Percentiles rank a stretch among this genome's conserved stretches.
These are phyloP conservation scores for Coemansia sp. DNA, from an alignment of 192 early-diverging fungal species.

Conservation along the genomic window DNA sequence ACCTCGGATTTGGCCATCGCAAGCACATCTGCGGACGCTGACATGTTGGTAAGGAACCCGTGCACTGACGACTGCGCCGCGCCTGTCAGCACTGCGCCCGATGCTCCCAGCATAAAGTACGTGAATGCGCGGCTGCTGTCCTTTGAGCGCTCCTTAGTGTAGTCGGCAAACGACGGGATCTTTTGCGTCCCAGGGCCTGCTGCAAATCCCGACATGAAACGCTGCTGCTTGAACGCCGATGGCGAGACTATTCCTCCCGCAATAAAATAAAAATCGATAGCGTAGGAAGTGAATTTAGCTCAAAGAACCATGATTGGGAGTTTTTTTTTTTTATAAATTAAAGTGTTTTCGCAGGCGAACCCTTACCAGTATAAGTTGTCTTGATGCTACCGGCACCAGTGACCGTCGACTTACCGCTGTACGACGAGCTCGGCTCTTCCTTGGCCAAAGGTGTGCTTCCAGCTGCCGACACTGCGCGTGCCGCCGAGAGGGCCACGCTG, in stretches of 20 bases:
- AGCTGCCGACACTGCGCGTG: slow-evolving; percentile 25
- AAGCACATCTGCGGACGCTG: slow-evolving; percentile 96
- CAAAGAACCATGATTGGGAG: neutral
- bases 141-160: slow-evolving; percentile 66
- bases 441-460: slow-evolving; percentile 23
- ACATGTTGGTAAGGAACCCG: slow-evolving; percentile 75
- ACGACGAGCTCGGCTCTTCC: slow-evolving; percentile 22
- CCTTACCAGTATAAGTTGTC: slow-evolving; percentile 47
- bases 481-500: slow-evolving; percentile 36
- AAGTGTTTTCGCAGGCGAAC: too few relatives aligned
- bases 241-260: slow-evolving; percentile 21
- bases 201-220: slow-evolving; percentile 57
- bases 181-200: slow-evolving; percentile 60
- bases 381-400: slow-evolving; percentile 28
- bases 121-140: slow-evolving; percentile 75
- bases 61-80: slow-evolving; percentile 89
- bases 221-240: slow-evolving; percentile 48
- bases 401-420: slow-evolving; percentile 36
- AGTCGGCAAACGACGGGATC: slow-evolving; percentile 76
- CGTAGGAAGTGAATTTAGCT: neutral
- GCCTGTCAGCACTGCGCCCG: slow-evolving; percentile 75
- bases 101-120: slow-evolving; percentile 94
- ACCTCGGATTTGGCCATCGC: slow-evolving; percentile 98
- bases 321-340: too few relatives aligned
- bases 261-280: neutral